Base-by-base conservation (phyloP, 2,329 filamentous ascomycete genomes). In the Trichoderma guizhouense region DNA sequence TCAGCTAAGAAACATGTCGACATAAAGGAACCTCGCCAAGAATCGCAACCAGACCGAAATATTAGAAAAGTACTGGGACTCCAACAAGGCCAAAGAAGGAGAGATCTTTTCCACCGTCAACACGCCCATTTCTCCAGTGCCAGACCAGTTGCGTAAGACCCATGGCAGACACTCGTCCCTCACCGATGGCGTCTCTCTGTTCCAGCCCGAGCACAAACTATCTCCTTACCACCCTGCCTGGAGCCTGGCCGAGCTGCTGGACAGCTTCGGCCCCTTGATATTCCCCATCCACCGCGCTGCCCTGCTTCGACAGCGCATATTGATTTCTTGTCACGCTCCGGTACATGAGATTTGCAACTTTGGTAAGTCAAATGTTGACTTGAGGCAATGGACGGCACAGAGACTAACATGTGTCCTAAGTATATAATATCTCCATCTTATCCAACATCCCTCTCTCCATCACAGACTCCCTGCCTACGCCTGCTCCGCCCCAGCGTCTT, bases 371-470 rank as follows among this genome's bases (percentile, higher is more conserved):
- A 81, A 77, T 71, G 77, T 74, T 28, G 73, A 0, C 77, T 74
- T 30, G 73, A 9, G 14, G 24, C 39, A 53, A 14, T 15, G 11
- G 15, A 12, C 5, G 12, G 3, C 2, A 14, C 2, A 51, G 26
- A 30, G n/a, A 24, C 71, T 69, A 9, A 72, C 30, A 14, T 24
- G 28, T 51, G n/a, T 24, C 74, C 30, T n/a, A 66, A 95, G 96
- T 98, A 74, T 99, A 98, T 82, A 90, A 96, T 79, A 88, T 98
- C 66, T 98, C 95, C n/a, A 88, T 98, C 69, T 86, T 99, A 39
- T 94, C 95, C 58, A 97, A 94, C 76, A 91, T 98, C 57, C 94
- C 96, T 32, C 86, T 91, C 47, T 90, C 92, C 34, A 87, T 94
- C 57, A 86, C 88, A 71, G 90, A 94, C 66, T 83, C 91, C 15